A percentile compares a stretch with the other conserved stretches of the same genome.
These are phyloP conservation scores for Babesia sp. DNA, from an alignment of 169 alveolate genomes.

Conservation along the genomic window DNA sequence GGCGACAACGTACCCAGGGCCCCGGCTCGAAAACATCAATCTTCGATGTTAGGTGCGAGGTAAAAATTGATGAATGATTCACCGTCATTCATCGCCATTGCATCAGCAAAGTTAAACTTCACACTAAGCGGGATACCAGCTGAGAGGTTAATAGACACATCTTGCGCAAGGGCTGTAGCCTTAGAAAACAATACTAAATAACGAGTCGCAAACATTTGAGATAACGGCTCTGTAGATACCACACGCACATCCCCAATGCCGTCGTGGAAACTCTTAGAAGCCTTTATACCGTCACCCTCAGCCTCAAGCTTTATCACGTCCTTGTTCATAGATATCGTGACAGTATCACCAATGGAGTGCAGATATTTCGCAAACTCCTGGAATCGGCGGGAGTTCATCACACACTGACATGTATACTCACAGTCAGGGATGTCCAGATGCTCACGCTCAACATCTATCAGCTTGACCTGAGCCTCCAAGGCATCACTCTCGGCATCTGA, in stretches of 20 bases:
- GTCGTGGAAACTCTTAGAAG: slow-evolving; percentile 76
- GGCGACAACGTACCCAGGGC: too few species aligned
- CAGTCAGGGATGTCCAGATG: slow-evolving; percentile 82
- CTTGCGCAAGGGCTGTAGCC: slow-evolving; percentile 82
- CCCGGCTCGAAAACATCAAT: too few species aligned
- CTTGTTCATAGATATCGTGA: slow-evolving; percentile 79
- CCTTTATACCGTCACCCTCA: slow-evolving; percentile 82
- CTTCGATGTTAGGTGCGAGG: slow-evolving; percentile 80
- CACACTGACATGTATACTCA: slow-evolving; percentile 80
- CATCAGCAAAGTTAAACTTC: slow-evolving; percentile 69
- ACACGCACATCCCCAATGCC: slow-evolving; percentile 81
- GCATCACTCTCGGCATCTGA: slow-evolving; percentile 70
- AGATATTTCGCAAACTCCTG: slow-evolving; percentile 83
- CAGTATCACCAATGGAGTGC: slow-evolving; percentile 83
- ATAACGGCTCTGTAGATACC: slow-evolving; percentile 75
- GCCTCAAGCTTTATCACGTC: slow-evolving; percentile 78
- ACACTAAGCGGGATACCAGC: slow-evolving; percentile 81
- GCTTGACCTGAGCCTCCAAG: slow-evolving; percentile 76
- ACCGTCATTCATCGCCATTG: slow-evolving; percentile 44
- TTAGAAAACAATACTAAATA: slow-evolving; percentile 79
- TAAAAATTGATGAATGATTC: slow-evolving; percentile 68
- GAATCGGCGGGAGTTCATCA: slow-evolving; percentile 79
- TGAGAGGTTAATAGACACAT: slow-evolving; percentile 82
- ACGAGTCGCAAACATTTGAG: slow-evolving; percentile 83
- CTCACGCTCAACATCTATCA: slow-evolving; percentile 81